phyloP scores from a whole-genome alignment of 2,329 filamentous ascomycete genomes.

The Neodidymelliopsis sp. region DNA sequence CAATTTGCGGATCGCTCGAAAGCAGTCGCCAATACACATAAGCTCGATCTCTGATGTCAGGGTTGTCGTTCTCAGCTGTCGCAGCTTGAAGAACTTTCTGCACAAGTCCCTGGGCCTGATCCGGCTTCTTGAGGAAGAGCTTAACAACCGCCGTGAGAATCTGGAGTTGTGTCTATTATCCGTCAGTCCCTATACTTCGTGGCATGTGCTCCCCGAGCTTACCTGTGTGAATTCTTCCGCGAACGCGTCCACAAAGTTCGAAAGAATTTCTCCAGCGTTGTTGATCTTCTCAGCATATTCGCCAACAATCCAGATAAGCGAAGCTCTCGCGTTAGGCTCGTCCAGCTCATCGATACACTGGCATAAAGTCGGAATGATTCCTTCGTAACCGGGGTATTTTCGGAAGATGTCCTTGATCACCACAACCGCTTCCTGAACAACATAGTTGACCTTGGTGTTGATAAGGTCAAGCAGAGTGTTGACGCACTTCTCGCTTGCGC shows the following conservation, averaged over 20 bases:
- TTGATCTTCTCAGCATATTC: constrained; percentile 99
- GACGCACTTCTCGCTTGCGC: constrained; percentile 92
- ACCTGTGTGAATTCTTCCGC: constrained; percentile 96
- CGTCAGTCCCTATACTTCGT: constrained; percentile 40
- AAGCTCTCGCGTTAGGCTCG: constrained; percentile 87
- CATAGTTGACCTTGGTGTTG: constrained; percentile 97
- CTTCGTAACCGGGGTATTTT: constrained; percentile 97
- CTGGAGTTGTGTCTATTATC: constrained; percentile 84
- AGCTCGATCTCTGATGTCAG: constrained; percentile 93
- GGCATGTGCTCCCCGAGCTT: constrained; percentile 36
- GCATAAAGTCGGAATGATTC: constrained; percentile 95
- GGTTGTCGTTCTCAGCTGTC: constrained; percentile 95
- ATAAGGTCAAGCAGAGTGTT: constrained; percentile 93
- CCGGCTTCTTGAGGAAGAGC: constrained; percentile 94
- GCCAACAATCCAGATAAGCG: constrained; percentile 97
- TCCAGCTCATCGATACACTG: constrained; percentile 97
- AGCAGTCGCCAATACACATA: constrained; percentile 98
- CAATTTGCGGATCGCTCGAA: constrained; percentile 87
- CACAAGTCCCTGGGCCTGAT: constrained; percentile 87
- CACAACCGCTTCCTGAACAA: constrained; percentile 97
- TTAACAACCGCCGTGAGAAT: constrained; percentile 98
- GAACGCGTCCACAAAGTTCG: constrained; percentile 91
- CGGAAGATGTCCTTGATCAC: constrained; percentile 99
- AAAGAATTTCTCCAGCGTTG: constrained; percentile 94
- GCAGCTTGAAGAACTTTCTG: constrained; percentile 94